A percentile compares a stretch with the other conserved stretches of the same genome.
These are phyloP conservation scores for Phylloporus sp. DNA, from an alignment of 768 basidiomycete genomes.

Conservation along the genomic window DNA sequence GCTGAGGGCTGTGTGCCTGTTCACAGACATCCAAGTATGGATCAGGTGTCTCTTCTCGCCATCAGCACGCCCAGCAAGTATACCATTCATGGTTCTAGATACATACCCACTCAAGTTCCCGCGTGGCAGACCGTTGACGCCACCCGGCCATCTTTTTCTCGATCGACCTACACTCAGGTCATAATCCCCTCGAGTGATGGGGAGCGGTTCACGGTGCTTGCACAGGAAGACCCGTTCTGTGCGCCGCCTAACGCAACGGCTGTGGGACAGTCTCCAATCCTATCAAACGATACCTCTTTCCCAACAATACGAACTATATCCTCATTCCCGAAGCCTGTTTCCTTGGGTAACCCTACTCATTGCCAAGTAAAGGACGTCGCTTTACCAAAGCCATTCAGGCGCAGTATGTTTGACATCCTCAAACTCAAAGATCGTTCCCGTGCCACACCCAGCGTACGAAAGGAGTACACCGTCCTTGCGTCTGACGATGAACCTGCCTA, in stretches of 20 bases:
- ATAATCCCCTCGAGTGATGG: slow-evolving; percentile 24
- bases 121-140: slow-evolving; percentile 6
- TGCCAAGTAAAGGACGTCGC: not conserved
- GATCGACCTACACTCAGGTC: slow-evolving; percentile 3
- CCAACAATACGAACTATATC: slow-evolving; percentile 6
- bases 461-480: not conserved
- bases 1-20: slow-evolving; percentile 12
- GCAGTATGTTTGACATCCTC: slow-evolving; percentile 22
- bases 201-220: slow-evolving; percentile 21
- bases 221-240: slow-evolving; percentile 24
- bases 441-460: not conserved
- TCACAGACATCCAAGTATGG: slow-evolving; percentile 23
- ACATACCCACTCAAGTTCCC: slow-evolving; percentile 13
- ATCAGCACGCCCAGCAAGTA: slow-evolving; percentile 28
- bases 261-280: not conserved
- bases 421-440: slow-evolving; percentile 10
- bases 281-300: not conserved
- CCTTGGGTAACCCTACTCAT: not conserved
- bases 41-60: slow-evolving; percentile 24
- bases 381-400: slow-evolving; percentile 16
- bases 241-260: not conserved
- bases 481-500: not conserved
- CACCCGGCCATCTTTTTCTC: slow-evolving; percentile 1
- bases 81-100: slow-evolving; percentile 28
- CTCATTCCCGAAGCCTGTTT: not conserved